Base-by-base conservation (phyloP, 2,329 filamentous ascomycete genomes). In the Rhynchosporium secalis region DNA sequence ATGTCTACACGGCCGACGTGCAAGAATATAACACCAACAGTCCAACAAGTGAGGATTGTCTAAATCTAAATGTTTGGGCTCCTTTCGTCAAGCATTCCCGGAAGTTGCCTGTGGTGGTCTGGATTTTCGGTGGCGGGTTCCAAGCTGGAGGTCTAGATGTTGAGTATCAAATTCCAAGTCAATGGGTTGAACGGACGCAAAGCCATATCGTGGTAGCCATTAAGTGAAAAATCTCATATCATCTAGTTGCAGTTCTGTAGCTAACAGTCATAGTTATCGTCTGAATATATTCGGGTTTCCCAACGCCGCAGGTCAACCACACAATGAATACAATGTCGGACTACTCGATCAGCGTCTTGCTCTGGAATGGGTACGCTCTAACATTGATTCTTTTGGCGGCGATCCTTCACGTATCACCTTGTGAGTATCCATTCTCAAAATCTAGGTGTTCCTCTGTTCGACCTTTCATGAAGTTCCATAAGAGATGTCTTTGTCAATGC, bases 301-400 rank as follows among this genome's bases (percentile, higher is more conserved):
- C 3, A 65, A 66, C 45, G 61, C 66, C 40, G 62, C 64, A 2
- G 68, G 61, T 12, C 54, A 66, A 4, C 56, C 62, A 7, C 28
- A 58, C 8, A 70, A 71, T 13, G 20, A 52, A 20, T 51, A 62
- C 10, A 71, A 71, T 20, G 63, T 64, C 5, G 88, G 88, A 1
- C 73, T 89, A 54, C 77, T 80, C 63, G 86, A 89, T 69, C 85
- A 88, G 73, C 78, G 82, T 64, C 71, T 80, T 26, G 78, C 83
- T 13, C 76, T 88, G 28, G 75, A 78, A 64, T 88, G 86, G 86
- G 80, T 88, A 40, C 76, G 78, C 62, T 74, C 79, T 31, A 87
- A 86, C 71, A 82, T 86, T 57, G 79, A 73, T 4, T 74, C 73
- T 4, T 86, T 88, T 71, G 85, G 85, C 0, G 86, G 85, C 1